Evolutionary conservation across 768 basidiomycete genomes (phyloP).

Genomic region (Phlegmacium glaucopus): DNA sequence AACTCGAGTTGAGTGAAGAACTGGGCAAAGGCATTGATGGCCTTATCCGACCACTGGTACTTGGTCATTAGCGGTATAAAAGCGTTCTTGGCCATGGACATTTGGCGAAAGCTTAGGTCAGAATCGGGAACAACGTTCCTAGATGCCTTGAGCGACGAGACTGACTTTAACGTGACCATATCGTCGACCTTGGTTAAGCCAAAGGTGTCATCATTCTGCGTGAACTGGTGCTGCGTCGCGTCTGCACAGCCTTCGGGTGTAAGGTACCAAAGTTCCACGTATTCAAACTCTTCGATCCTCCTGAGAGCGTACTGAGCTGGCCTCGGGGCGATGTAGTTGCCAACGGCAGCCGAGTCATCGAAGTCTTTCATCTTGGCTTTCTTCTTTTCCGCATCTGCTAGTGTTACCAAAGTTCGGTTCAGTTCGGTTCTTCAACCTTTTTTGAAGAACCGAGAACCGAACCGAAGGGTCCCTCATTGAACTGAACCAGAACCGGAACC

Average conservation of each 20-base stretch:
- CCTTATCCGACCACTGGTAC: background rate
- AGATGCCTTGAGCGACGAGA: background rate
- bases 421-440: no score
- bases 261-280: constrained; percentile 12
- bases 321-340: background rate
- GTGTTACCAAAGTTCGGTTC: no score
- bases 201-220: background rate
- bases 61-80: background rate
- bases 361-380: no score
- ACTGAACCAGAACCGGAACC: no score
- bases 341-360: background rate
- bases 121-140: background rate
- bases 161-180: background rate
- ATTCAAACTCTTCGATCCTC: constrained; percentile 4
- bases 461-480: no score
- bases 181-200: no score
- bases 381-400: no score
- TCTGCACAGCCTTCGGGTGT: constrained; percentile 8
- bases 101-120: background rate
- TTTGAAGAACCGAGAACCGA: no score
- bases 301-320: constrained; percentile 3
- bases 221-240: background rate
- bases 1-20: background rate
- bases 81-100: background rate
- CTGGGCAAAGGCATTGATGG: background rate